These are phyloP conservation scores for Penicillium cinerascens DNA, from an alignment of 495 filamentous ascomycete species.

Conservation along the genomic window DNA sequence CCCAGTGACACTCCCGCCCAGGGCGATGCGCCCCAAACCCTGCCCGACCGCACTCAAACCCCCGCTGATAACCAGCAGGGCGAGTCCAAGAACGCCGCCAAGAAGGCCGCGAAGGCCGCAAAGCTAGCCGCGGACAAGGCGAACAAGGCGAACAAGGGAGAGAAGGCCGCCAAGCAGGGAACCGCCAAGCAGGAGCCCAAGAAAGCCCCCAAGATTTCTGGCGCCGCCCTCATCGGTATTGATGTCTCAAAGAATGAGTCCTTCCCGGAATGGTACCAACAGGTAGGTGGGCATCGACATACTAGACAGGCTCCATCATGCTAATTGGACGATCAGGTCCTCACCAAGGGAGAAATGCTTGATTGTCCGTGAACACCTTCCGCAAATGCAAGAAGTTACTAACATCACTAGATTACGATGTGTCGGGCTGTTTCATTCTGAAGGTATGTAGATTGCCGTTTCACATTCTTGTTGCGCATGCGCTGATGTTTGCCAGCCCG, in stretches of 20 bases:
- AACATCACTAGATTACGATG: conserved; percentile 52
- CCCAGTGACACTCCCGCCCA: conserved; percentile 28
- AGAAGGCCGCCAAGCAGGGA: conserved; percentile 58
- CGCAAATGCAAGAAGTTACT: neutral
- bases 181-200: conserved; percentile 42
- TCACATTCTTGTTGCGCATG: neutral
- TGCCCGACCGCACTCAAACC: conserved; percentile 42
- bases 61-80: conserved; percentile 41
- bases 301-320: neutral
- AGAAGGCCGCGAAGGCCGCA: conserved; percentile 66
- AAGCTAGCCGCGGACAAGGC: conserved; percentile 65
- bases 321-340: conserved; percentile 38
- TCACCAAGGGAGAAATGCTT: conserved; percentile 92
- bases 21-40: conserved; percentile 29
- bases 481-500: conserved; percentile 41
- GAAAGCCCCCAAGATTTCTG: conserved; percentile 45
- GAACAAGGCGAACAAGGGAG: conserved; percentile 9
- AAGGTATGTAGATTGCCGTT: conserved; percentile 45
- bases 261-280: conserved; percentile 92
- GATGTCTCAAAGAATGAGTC: conserved; percentile 76
- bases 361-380: conserved; percentile 56
- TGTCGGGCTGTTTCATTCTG: conserved; percentile 93
- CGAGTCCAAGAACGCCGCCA: conserved; percentile 68
- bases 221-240: conserved; percentile 75
- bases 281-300: conserved; percentile 27